Evolutionary conservation across 164 flowering plant genomes (phyloP).

Genomic region (Nelumbo lutea): DNA sequence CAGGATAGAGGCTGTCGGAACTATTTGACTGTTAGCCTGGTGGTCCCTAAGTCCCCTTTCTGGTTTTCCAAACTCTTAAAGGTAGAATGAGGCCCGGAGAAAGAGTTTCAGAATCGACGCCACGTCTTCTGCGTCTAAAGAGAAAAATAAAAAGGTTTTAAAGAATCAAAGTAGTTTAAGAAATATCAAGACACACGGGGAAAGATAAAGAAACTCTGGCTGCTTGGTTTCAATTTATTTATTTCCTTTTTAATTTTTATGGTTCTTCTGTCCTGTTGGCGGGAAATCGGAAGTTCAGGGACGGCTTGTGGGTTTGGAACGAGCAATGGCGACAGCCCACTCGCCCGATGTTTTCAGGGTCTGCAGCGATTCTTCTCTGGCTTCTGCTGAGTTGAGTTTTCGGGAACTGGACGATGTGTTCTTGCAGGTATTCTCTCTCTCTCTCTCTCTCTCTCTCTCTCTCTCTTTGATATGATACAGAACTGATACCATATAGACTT

Average conservation of each 20-base stretch:
- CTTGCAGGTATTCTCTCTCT: constrained; percentile 46
- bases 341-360: constrained; percentile 17
- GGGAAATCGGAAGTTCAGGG: not conserved
- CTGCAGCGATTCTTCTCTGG: constrained; percentile 19
- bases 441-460: not conserved
- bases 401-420: constrained; percentile 61
- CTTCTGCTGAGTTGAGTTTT: constrained; percentile 40
- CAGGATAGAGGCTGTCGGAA: too few relatives aligned
- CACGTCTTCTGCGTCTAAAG: too few relatives aligned
- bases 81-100: too few relatives aligned
- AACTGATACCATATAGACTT: not conserved
- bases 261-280: not conserved
- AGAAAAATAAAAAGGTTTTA: too few relatives aligned
- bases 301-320: constrained; percentile 1
- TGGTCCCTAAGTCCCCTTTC: too few relatives aligned
- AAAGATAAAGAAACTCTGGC: too few relatives aligned
- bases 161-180: too few relatives aligned
- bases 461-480: not conserved
- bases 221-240: too few relatives aligned
- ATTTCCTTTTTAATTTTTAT: not conserved
- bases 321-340: not conserved
- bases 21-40: too few relatives aligned
- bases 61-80: too few relatives aligned
- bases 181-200: too few relatives aligned
- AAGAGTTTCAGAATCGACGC: too few relatives aligned